Percentiles rank a stretch among this genome's conserved stretches.
phyloP scores from a whole-genome alignment of 345 rosid species.

The Physaria fendleri region DNA sequence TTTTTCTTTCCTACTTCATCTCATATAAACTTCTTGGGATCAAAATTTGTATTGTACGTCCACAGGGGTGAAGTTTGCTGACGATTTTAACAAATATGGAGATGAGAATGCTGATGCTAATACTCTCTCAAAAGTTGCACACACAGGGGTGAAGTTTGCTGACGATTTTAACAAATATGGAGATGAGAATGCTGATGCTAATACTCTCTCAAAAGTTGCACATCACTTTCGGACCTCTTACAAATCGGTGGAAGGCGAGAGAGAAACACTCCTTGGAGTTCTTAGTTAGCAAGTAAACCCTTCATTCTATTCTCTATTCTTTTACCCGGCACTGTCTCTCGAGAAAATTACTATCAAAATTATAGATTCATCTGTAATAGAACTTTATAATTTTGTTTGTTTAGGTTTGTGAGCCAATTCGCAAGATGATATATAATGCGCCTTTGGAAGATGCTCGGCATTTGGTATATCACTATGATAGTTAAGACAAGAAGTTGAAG shows the following conservation, averaged over 20 bases:
- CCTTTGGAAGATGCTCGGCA: conserved; percentile 96
- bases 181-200: conserved; percentile 42
- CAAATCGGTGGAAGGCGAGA: conserved; percentile 69
- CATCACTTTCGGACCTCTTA: conserved; percentile 60
- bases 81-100: conserved; percentile 74
- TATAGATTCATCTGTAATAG: background rate
- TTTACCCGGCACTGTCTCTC: background rate
- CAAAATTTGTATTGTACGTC: background rate
- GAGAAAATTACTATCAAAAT: background rate
- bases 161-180: conserved; percentile 79
- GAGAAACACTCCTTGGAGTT: conserved; percentile 50
- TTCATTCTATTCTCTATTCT: background rate
- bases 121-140: no score
- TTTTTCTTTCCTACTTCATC: background rate
- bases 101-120: conserved; percentile 42
- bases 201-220: conserved; percentile 53
- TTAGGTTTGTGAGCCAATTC: conserved; percentile 79
- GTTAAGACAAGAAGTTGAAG: conserved; percentile 83
- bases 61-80: conserved; percentile 68
- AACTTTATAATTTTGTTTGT: conserved; percentile 16
- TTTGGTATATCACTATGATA: conserved; percentile 68
- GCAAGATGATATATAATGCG: conserved; percentile 63
- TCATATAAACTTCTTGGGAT: background rate
- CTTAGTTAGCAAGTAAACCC: conserved; percentile 54
- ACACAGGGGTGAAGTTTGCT: conserved; percentile 65